Evolutionary conservation across 1,139 yeast genomes (phyloP).

Genomic region (Scheffersomyces insectosa): DNA sequence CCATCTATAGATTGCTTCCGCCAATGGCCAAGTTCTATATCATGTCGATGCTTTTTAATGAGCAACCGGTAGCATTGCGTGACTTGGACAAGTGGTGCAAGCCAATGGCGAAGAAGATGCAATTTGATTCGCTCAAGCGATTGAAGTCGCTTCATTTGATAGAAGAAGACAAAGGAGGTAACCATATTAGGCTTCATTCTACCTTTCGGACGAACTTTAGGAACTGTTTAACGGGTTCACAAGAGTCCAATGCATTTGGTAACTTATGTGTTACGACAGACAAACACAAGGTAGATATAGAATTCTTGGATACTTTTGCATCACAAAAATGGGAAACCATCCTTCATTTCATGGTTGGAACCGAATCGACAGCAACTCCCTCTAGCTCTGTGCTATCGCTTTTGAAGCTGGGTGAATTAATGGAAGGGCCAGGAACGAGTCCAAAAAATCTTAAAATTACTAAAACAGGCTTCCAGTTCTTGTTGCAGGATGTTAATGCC

Average conservation of each 20-base stretch:
- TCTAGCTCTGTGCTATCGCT: constrained; percentile 67
- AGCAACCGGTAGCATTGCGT: constrained; percentile 64
- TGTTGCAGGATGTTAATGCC: constrained; percentile 88
- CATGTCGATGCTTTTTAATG: constrained; percentile 84
- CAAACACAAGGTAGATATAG: constrained; percentile 54
- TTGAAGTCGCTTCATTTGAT: constrained; percentile 75
- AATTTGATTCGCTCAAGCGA: constrained; percentile 77
- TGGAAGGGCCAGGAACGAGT: constrained; percentile 56
- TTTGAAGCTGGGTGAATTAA: constrained; percentile 74
- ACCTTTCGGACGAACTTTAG: constrained; percentile 75
- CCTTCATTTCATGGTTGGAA: constrained; percentile 96
- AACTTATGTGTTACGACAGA: constrained; percentile 34
- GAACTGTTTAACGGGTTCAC: constrained; percentile 83
- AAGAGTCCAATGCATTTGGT: constrained; percentile 48
- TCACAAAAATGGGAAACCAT: constrained; percentile 91
- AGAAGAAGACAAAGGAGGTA: constrained; percentile 59
- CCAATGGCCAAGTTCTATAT: constrained; percentile 86
- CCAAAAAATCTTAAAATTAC: constrained; percentile 67
- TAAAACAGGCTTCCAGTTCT: constrained; percentile 88
- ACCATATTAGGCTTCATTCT: constrained; percentile 63
- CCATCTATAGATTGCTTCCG: constrained; percentile 85
- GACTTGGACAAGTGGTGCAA: constrained; percentile 80
- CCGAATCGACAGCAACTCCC: constrained; percentile 66
- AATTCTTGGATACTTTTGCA: constrained; percentile 77
- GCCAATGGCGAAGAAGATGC: constrained; percentile 51